Conservation (phyloP, 805 yeast species). For the Candida stauntonica region DNA sequence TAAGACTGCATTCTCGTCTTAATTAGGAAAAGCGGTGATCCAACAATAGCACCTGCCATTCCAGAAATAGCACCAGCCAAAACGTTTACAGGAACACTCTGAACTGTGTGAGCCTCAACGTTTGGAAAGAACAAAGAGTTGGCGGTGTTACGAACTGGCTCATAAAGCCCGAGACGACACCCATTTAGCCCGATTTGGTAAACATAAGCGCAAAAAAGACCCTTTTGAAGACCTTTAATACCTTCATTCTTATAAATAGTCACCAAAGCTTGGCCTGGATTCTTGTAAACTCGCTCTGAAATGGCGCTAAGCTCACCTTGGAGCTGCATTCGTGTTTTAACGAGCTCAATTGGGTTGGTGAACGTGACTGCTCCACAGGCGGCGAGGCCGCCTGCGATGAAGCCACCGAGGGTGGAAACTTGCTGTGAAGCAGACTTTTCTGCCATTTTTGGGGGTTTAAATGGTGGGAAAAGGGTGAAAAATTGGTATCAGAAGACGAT, state of each 20-base stretch:
- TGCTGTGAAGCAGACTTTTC: slow-evolving; percentile 47
- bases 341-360: slow-evolving; percentile 92
- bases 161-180: slow-evolving; percentile 90
- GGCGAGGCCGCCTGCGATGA: slow-evolving; percentile 87
- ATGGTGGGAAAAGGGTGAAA: background rate
- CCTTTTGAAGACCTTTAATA: slow-evolving; percentile 81
- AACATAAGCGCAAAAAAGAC: slow-evolving; percentile 80
- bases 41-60: slow-evolving; percentile 79
- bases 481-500: no score
- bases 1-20: slow-evolving; percentile 97
- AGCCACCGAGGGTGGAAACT: slow-evolving; percentile 70
- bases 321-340: slow-evolving; percentile 93
- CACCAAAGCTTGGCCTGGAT: slow-evolving; percentile 79
- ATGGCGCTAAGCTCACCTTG: slow-evolving; percentile 81
- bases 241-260: slow-evolving; percentile 81
- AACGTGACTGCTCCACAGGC: slow-evolving; percentile 98
- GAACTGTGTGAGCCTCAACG: slow-evolving; percentile 43
- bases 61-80: slow-evolving; percentile 82
- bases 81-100: slow-evolving; percentile 58
- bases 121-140: slow-evolving; percentile 54
- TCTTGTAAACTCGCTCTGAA: slow-evolving; percentile 59
- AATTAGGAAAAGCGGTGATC: slow-evolving; percentile 88
- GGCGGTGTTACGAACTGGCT: slow-evolving; percentile 65
- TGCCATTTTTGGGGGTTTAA: slow-evolving; percentile 7
- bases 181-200: slow-evolving; percentile 93